Conservation (phyloP, 2,329 filamentous ascomycete species). For the Talaromyces sp. region DNA sequence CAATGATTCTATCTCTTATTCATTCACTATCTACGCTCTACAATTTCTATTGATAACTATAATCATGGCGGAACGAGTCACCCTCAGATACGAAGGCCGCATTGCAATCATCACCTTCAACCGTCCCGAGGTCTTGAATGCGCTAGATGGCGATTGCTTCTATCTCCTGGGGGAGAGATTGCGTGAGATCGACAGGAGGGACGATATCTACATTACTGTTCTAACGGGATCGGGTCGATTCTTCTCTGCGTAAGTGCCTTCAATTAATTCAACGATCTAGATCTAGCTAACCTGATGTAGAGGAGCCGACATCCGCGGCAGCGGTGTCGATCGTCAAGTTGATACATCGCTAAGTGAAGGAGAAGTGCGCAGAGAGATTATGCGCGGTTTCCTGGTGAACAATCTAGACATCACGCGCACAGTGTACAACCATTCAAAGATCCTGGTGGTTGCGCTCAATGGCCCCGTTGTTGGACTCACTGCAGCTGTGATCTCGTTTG, state of each 20-base stretch:
- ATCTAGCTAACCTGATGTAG: conserved; percentile 1
- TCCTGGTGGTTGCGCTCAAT: conserved; percentile 87
- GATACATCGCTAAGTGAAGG: conserved; percentile 27
- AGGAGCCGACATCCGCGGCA: conserved; percentile 16
- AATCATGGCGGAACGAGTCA: conserved; percentile 40
- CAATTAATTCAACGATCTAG: background rate
- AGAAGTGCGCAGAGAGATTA: conserved; percentile 55
- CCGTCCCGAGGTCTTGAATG: conserved; percentile 82
- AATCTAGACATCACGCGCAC: conserved; percentile 88
- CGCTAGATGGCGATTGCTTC: conserved; percentile 69
- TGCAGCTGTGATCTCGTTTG: conserved; percentile 76
- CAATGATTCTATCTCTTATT: background rate
- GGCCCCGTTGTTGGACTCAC: conserved; percentile 86
- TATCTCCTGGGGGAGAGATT: conserved; percentile 71
- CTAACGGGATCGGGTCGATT: conserved; percentile 74
- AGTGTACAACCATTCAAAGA: conserved; percentile 91
- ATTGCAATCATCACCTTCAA: conserved; percentile 84
- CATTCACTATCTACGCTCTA: no score
- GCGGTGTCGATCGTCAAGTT: conserved; percentile 27
- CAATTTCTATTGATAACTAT: no score
- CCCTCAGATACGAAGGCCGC: conserved; percentile 63
- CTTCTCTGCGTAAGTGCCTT: conserved; percentile 73
- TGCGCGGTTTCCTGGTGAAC: conserved; percentile 71
- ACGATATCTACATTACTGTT: conserved; percentile 81
- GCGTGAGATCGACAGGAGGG: conserved; percentile 70